phyloP scores from a whole-genome alignment of 2,329 filamentous ascomycete species.

The Rasamsonia emersonii region DNA sequence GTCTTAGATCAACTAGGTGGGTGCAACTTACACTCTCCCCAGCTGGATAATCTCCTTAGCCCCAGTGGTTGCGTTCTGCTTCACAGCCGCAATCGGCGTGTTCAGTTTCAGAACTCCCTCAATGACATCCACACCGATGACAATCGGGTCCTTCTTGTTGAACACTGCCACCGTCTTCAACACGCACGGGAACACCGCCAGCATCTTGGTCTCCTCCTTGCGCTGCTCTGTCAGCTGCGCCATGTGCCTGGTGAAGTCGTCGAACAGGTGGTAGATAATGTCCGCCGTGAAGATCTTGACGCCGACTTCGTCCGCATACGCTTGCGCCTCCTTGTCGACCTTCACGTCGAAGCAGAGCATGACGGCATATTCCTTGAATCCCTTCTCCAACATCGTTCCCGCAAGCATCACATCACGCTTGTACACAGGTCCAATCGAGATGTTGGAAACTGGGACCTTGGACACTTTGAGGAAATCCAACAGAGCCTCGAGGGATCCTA shows the following conservation, averaged over 20 bases:
- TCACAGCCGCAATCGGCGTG: slow-evolving; percentile 83
- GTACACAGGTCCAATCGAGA: slow-evolving; percentile 94
- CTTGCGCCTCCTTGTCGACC: slow-evolving; percentile 89
- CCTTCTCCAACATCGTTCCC: slow-evolving; percentile 92
- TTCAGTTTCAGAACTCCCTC: slow-evolving; percentile 80
- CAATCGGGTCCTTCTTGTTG: slow-evolving; percentile 95
- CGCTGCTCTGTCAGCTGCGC: slow-evolving; percentile 75
- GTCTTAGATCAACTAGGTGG: slow-evolving; percentile 1
- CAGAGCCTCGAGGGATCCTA: slow-evolving; percentile 90
- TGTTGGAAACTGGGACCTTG: slow-evolving; percentile 96
- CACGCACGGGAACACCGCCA: slow-evolving; percentile 95
- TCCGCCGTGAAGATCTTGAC: slow-evolving; percentile 98
- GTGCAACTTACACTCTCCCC: slow-evolving; percentile 76
- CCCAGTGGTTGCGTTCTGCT: slow-evolving; percentile 67
- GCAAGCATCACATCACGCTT: slow-evolving; percentile 95
- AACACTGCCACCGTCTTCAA: slow-evolving; percentile 85
- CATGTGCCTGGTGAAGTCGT: slow-evolving; percentile 94
- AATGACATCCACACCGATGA: slow-evolving; percentile 89
- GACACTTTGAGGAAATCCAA: slow-evolving; percentile 91
- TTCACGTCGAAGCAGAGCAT: slow-evolving; percentile 99
- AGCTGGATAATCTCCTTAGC: slow-evolving; percentile 75
- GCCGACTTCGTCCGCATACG: slow-evolving; percentile 84
- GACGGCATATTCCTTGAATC: slow-evolving; percentile 77
- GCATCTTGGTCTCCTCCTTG: slow-evolving; percentile 92
- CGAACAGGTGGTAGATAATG: slow-evolving; percentile 98